A percentile compares a stretch with the other conserved stretches of the same genome.
Evolutionary conservation across 2,329 filamentous ascomycete genomes (phyloP).

Genomic region (Trichoderma sp.): DNA sequence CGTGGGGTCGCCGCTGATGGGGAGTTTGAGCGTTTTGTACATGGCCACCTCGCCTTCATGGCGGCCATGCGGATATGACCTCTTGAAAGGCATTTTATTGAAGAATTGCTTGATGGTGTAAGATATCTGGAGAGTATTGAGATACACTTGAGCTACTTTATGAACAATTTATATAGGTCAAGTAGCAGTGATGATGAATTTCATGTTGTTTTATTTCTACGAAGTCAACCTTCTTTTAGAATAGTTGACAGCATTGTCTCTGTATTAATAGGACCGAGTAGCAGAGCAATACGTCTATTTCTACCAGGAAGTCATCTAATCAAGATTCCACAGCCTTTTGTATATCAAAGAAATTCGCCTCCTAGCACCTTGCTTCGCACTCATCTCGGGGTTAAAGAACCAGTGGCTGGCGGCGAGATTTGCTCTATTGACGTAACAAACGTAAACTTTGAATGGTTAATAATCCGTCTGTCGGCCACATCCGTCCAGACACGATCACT

Average conservation of each 20-base stretch:
- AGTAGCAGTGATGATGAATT: neutral
- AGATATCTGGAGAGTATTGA: neutral
- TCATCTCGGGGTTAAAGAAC: neutral
- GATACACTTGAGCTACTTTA: neutral
- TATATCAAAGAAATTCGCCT: neutral
- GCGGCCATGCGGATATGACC: constrained; percentile 21
- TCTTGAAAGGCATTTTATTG: neutral
- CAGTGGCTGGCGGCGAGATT: neutral
- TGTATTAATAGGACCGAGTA: neutral
- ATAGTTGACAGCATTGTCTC: neutral
- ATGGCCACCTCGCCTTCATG: constrained; percentile 66
- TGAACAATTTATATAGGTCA: neutral
- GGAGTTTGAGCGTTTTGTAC: constrained; percentile 60
- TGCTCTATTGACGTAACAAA: neutral
- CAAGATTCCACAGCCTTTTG: neutral
- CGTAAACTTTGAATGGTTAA: neutral
- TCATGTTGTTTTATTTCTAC: neutral
- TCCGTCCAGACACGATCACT: neutral
- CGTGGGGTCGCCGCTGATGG: constrained; percentile 62
- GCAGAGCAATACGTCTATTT: neutral
- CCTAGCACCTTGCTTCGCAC: neutral
- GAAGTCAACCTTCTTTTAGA: neutral
- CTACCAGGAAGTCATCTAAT: neutral
- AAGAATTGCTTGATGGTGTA: neutral
- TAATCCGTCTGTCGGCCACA: neutral